phyloP scores from a whole-genome alignment of 768 basidiomycete genomes.

The Trametes cingulata region DNA sequence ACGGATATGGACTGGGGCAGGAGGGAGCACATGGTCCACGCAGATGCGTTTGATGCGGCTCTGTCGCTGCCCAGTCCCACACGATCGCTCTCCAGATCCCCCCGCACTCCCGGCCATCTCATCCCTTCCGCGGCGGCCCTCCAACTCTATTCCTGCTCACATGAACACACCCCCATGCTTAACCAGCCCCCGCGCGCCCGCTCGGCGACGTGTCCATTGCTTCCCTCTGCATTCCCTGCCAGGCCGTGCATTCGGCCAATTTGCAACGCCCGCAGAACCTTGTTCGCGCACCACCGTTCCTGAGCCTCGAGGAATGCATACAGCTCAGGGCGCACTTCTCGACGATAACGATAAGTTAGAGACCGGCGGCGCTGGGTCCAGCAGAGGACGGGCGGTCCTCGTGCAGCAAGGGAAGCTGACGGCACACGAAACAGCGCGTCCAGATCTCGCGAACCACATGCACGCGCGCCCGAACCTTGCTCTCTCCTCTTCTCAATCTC shows the following conservation, averaged over 20 bases:
- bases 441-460: not conserved
- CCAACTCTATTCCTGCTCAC: conserved; percentile 2
- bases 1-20: conserved; percentile 13
- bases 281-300: not conserved
- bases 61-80: not conserved
- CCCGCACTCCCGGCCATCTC: too few species aligned
- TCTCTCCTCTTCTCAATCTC: not conserved
- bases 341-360: conserved; percentile 5
- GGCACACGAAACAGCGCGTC: not conserved
- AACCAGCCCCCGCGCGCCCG: not conserved
- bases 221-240: not conserved
- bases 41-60: conserved; percentile 13
- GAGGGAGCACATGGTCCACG: conserved; percentile 13
- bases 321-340: not conserved
- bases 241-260: not conserved
- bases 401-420: not conserved
- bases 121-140: too few species aligned
- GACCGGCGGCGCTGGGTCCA: not conserved
- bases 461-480: not conserved
- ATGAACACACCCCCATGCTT: not conserved
- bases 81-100: not conserved
- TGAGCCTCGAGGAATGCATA: conserved; percentile 1
- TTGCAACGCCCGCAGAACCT: not conserved
- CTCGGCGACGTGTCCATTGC: not conserved
- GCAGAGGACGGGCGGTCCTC: not conserved